phyloP scores from a whole-genome alignment of 352 stramenopile species.

The Phytopythium helicoides region DNA sequence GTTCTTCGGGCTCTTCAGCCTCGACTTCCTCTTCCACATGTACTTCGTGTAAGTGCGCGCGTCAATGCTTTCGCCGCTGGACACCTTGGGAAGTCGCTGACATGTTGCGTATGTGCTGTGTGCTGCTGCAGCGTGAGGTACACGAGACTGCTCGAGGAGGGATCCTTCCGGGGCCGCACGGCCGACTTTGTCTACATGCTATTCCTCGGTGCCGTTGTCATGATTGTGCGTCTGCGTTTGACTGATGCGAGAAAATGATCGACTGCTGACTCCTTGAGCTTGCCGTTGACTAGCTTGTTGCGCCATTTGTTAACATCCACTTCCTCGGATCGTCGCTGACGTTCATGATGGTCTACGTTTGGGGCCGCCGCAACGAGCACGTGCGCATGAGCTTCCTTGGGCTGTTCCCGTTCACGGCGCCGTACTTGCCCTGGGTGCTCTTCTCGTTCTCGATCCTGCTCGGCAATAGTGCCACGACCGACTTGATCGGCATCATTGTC shows the following conservation, averaged over 20 bases:
- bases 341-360: conserved; percentile 99
- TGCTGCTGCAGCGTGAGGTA: conserved; percentile 82
- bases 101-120: not conserved
- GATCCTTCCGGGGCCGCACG: conserved; percentile 96
- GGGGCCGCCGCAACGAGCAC: conserved; percentile 94
- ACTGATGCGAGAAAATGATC: too few species aligned
- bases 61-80: not conserved
- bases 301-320: conserved; percentile 95
- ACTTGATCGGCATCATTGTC: conserved; percentile 98
- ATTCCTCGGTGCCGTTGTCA: conserved; percentile 93
- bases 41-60: conserved; percentile 94
- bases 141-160: conserved; percentile 96
- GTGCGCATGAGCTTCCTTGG: conserved; percentile 98
- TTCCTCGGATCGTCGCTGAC: conserved; percentile 98
- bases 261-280: conserved; percentile 3
- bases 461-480: conserved; percentile 94
- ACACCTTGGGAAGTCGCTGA: too few species aligned
- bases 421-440: conserved; percentile 98
- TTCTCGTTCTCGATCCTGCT: conserved; percentile 96
- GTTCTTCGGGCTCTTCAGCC: conserved; percentile 98
- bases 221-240: conserved; percentile 74
- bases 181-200: conserved; percentile 99
- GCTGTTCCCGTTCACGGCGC: conserved; percentile 97
- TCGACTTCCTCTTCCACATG: conserved; percentile 99
- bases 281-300: too few species aligned